These are phyloP conservation scores for Oenanthe sinensis DNA, from an alignment of 129 eudicot genomes.

Conservation along the genomic window DNA sequence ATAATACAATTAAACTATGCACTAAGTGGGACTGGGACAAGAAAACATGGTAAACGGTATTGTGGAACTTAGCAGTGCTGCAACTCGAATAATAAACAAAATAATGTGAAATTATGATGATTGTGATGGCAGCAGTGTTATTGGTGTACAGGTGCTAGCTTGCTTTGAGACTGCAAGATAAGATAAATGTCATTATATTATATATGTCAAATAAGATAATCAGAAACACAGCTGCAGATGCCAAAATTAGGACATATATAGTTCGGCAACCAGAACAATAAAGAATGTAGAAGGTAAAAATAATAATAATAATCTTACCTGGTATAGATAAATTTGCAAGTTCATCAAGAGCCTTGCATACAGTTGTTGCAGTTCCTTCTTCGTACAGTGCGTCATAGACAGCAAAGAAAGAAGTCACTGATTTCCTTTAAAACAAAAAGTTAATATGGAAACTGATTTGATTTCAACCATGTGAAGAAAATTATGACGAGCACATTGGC, in stretches of 20 bases:
- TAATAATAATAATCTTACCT: conserved; percentile 27
- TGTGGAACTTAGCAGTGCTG: background rate
- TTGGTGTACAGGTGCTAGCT: background rate
- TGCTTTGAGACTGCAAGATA: background rate
- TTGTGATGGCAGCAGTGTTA: background rate
- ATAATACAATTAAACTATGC: background rate
- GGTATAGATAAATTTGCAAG: conserved; percentile 83
- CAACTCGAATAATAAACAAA: background rate
- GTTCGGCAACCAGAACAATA: background rate
- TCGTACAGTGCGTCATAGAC: conserved; percentile 87
- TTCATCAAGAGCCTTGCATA: conserved; percentile 92
- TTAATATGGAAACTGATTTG: background rate
- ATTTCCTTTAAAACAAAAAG: conserved; percentile 46
- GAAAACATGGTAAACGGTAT: background rate
- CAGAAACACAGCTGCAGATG: background rate
- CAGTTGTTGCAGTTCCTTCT: conserved; percentile 95
- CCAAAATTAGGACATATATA: background rate
- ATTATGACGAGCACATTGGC: background rate
- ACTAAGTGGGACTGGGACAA: background rate
- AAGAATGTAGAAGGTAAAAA: background rate
- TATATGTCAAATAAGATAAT: background rate
- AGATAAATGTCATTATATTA: background rate
- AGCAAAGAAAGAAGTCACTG: conserved; percentile 82
- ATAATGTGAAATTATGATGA: background rate
- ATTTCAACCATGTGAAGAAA: background rate